Base-by-base conservation (phyloP, 371 early-diverging fungal genomes). In the Lichtheimia hyalospora region DNA sequence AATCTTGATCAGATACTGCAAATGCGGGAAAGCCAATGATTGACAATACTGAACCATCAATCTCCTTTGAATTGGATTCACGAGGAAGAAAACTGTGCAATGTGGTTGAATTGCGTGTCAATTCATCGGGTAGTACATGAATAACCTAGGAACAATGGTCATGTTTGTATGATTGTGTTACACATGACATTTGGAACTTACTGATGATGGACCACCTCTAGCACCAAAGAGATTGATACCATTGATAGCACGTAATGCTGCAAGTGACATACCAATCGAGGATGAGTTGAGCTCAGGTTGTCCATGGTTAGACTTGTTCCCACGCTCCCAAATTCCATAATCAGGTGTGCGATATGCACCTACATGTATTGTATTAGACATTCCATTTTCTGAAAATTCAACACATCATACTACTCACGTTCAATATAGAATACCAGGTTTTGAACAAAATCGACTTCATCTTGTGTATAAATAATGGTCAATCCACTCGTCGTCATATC, bases 291-390 rank as follows among this genome's bases (percentile, higher is more conserved):
- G 64, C 69, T 95, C 95, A 3, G 94, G 91, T 50, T 85, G 77
- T 16, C 94, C 95, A 69, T 93, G 92, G 67, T 95, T 95, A 52
- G 86, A 84, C 71, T 95, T 95, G 75, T 93, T 89, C 52, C 95
- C 95, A 43, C 95, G 79, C 67, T 95, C 95, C 95, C 95, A 93
- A 54, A 92, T 89, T 49, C 94, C 94, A 70, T 89, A 94, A 59
- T 95, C 95, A 3, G 94, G 94, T 0, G 93, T 94, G 52, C 91
- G 81, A 68, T 85, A 81, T 34, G 83, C 81, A 39, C 77, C 80
- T 79, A 28, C 24, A 13, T 16, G 7, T 15, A 15, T 50, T 2
- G 6, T 21, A 24, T 24, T 53, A 44, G 41, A n/a, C n/a, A n/a
- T n/a, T 24, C 40, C 12, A 3, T 40, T 27, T 25, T 42, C 54